These are phyloP conservation scores for Floccularia luteovirens DNA, from an alignment of 768 basidiomycete species.

Conservation along the genomic window DNA sequence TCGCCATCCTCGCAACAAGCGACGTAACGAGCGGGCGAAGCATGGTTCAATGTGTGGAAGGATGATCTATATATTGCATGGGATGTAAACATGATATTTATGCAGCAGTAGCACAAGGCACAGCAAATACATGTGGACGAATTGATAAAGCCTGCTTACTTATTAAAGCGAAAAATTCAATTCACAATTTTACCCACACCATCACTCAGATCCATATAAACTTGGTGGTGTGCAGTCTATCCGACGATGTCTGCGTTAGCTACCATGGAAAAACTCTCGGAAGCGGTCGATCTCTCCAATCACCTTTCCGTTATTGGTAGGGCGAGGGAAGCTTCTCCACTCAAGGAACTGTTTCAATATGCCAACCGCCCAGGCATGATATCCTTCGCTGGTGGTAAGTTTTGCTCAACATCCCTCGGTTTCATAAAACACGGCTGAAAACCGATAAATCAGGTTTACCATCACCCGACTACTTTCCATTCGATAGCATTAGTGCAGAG, in stretches of 20 bases:
- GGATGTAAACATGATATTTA: no score
- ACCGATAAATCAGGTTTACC: slow-evolving; percentile 44
- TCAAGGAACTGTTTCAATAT: slow-evolving; percentile 65
- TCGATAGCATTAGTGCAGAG: slow-evolving; percentile 50
- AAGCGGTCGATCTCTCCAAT: slow-evolving; percentile 63
- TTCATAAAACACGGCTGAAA: slow-evolving; percentile 1
- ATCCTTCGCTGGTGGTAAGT: slow-evolving; percentile 61
- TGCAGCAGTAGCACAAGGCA: no score
- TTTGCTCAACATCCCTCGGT: slow-evolving; percentile 1
- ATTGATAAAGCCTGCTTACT: no score
- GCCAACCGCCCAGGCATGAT: slow-evolving; percentile 45
- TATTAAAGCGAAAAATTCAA: no score
- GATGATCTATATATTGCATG: no score
- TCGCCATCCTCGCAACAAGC: slow-evolving; percentile 64
- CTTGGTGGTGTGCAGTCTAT: no score
- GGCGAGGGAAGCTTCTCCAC: slow-evolving; percentile 41
- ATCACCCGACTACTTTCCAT: slow-evolving; percentile 63
- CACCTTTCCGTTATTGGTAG: slow-evolving; percentile 56
- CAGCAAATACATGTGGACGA: no score
- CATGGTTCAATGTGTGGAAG: slow-evolving; percentile 61
- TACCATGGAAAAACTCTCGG: slow-evolving; percentile 22
- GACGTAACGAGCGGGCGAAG: slow-evolving; percentile 70
- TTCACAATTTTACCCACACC: no score
- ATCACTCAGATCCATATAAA: no score
- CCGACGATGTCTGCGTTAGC: background rate